Evolutionary conservation across 78 protist species (phyloP).

Genomic region (Pigoraptor vietnamica): DNA sequence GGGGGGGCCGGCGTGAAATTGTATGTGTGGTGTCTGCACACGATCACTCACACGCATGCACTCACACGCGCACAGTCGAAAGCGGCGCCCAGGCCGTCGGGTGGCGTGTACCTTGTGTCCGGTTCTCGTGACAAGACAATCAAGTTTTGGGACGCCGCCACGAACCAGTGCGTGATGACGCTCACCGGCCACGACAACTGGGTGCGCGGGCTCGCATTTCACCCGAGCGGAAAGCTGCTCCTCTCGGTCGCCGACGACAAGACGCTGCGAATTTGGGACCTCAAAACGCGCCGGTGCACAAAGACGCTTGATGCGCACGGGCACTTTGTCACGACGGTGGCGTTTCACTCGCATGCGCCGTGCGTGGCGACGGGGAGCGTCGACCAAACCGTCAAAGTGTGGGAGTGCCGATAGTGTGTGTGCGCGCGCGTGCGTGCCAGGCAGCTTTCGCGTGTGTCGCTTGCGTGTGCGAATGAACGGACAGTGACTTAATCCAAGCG

Average conservation of each 20-base stretch:
- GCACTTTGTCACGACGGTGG: slow-evolving; percentile 23
- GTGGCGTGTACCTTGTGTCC: slow-evolving; percentile 1
- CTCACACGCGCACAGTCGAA: neutral
- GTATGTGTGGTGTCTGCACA: no score
- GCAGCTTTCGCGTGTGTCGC: no score
- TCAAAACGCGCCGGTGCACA: neutral
- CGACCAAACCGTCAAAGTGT: slow-evolving; percentile 23
- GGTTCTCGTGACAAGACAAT: slow-evolving; percentile 76
- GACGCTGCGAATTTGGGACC: slow-evolving; percentile 31
- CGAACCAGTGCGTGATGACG: slow-evolving; percentile 55
- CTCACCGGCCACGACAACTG: slow-evolving; percentile 66
- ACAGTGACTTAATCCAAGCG: no score
- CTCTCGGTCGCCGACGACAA: slow-evolving; percentile 47
- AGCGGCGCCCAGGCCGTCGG: neutral
- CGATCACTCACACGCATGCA: no score
- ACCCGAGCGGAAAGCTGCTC: slow-evolving; percentile 42
- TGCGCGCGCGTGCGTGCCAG: no score
- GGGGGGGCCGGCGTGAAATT: no score
- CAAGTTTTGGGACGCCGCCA: slow-evolving; percentile 66
- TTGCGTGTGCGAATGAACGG: no score
- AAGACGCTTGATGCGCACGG: slow-evolving; percentile 28
- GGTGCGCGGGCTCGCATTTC: slow-evolving; percentile 54
- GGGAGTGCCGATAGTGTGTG: slow-evolving; percentile 42
- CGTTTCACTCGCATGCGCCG: neutral
- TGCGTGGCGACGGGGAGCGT: slow-evolving; percentile 23